Evolutionary conservation across 2,329 filamentous ascomycete genomes (phyloP).

Genomic region (Cercospora citrullina): DNA sequence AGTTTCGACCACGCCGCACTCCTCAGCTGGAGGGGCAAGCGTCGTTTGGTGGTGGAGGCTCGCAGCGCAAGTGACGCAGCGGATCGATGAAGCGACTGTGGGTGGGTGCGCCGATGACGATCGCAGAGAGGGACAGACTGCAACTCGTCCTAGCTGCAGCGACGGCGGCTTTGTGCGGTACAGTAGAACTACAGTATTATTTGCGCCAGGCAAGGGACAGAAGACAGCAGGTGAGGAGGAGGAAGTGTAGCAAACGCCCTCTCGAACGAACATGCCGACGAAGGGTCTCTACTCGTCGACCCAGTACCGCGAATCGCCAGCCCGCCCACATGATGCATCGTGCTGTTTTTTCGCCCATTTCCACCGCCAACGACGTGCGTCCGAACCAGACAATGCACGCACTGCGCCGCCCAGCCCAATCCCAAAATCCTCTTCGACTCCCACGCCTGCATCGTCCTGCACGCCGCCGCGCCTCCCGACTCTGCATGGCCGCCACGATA

Average conservation of each 20-base stretch:
- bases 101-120: background rate
- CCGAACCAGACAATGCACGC: conserved; percentile 1
- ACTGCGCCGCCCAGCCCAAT: background rate
- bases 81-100: background rate
- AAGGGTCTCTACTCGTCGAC: conserved; percentile 1
- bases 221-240: background rate
- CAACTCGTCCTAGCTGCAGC: background rate
- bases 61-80: background rate
- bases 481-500: background rate
- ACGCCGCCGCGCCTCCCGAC: background rate
- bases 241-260: background rate
- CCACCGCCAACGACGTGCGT: conserved; percentile 2
- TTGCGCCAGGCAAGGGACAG: background rate
- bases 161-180: background rate
- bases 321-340: background rate
- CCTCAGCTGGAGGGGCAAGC: background rate
- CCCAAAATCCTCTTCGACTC: background rate
- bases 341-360: background rate
- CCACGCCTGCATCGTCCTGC: background rate
- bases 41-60: background rate
- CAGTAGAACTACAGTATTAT: background rate
- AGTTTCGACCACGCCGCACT: background rate
- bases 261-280: background rate
- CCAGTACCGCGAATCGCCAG: background rate
- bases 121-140: background rate